Base-by-base conservation (phyloP, 495 filamentous ascomycete genomes). In the Aspergillus bertholletiae region DNA sequence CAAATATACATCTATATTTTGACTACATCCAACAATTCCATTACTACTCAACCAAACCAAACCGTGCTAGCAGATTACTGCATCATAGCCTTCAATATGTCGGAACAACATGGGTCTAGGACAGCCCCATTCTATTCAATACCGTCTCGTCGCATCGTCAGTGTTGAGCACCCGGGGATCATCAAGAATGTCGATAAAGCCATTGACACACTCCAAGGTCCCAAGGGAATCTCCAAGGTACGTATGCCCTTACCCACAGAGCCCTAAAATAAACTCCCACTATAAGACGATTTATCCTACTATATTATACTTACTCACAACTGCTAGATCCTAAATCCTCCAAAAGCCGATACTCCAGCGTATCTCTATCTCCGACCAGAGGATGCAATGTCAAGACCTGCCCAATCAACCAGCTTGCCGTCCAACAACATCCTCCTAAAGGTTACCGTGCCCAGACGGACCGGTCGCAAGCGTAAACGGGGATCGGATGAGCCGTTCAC, bases 141-240 rank as follows among this genome's bases (percentile, higher is more conserved):
- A 24, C 90, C 89, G 2, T 55, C 75, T 28, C 76, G 81, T 39
- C 75, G 77, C 18, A 74, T 97, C 41, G 80, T 91, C 28, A 86
- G 84, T 53, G 80, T 97, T 21, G 94, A 98, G 64, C 92, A 97
- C 69, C 94, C 95, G 6, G 86, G 85, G 55, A 84, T 95, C 47
- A 74, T 97, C 61, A 83, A 82, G 60, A 87, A 96, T 70, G 62
- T 96, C 49, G 87, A 95, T 58, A 89, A 86, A 54, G 94, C 82
- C 17, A 78, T 97, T 54, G 79, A 84, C 18, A 93, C 91, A 0
- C 80, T 97, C 20, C 88, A 92, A 1, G 83, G 84, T 6, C 75
- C 81, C 32, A 67, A 74, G 18, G 80, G 84, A 23, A 80, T 96
- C 28, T 69, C 79, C 53, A 82, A 85, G 54, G 90, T 92, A 68